Conservation (phyloP, 106 monocot species). For the Dioscorea zingiberensis region DNA sequence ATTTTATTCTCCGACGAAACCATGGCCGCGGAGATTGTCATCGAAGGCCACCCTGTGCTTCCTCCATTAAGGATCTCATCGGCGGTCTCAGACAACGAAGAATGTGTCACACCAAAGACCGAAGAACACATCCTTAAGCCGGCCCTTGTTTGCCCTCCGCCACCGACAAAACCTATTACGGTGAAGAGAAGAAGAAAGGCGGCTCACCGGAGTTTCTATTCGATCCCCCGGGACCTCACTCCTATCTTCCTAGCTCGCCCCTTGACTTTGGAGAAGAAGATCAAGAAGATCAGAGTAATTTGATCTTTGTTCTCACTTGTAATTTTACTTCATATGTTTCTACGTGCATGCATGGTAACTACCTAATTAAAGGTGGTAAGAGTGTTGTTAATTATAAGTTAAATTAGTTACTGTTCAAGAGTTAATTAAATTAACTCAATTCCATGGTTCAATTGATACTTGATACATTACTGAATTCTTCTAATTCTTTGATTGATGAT, state of each 20-base stretch:
- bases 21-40: background rate
- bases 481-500: too few relatives aligned
- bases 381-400: too few relatives aligned
- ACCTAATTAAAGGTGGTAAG: too few relatives aligned
- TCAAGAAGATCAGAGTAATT: slow-evolving; percentile 40
- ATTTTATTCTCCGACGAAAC: background rate
- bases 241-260: slow-evolving; percentile 24
- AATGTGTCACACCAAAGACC: slow-evolving; percentile 28
- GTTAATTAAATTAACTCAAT: too few relatives aligned
- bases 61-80: background rate
- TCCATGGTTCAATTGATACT: too few relatives aligned
- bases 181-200: slow-evolving; percentile 12
- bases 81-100: background rate
- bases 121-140: slow-evolving; percentile 26
- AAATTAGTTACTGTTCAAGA: too few relatives aligned
- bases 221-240: slow-evolving; percentile 32
- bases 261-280: slow-evolving; percentile 33
- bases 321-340: background rate
- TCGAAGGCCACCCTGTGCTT: background rate
- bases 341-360: slow-evolving; percentile 2
- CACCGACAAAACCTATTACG: slow-evolving; percentile 22
- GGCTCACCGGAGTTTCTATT: slow-evolving; percentile 2
- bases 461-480: too few relatives aligned
- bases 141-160: slow-evolving; percentile 30
- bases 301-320: slow-evolving; percentile 8